Percentiles rank a stretch among this genome's conserved stretches.
These are phyloP conservation scores for Alternaria metachromatica DNA, from an alignment of 2,329 filamentous ascomycete species.

Conservation along the genomic window DNA sequence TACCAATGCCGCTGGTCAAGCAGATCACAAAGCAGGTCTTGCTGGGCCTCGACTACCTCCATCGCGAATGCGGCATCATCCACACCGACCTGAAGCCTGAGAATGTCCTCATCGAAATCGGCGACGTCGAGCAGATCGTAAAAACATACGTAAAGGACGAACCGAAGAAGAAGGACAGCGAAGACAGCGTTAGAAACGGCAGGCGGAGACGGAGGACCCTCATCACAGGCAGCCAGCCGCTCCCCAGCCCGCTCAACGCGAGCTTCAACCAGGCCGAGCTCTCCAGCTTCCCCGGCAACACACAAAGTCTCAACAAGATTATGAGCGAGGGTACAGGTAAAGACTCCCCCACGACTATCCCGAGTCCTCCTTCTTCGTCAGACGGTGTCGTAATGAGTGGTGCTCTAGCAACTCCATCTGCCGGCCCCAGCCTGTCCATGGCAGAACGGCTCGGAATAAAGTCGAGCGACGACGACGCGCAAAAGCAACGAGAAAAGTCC, in stretches of 20 bases:
- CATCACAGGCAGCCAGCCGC: constrained; percentile 94
- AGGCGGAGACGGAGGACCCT: constrained; percentile 87
- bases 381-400: constrained; percentile 62
- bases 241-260: constrained; percentile 92
- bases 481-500: constrained; percentile 89
- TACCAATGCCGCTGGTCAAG: constrained; percentile 95
- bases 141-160: constrained; percentile 93
- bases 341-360: constrained; percentile 51
- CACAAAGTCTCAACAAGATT: constrained; percentile 82
- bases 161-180: constrained; percentile 67
- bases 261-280: constrained; percentile 84
- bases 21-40: constrained; percentile 99
- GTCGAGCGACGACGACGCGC: constrained; percentile 60
- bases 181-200: constrained; percentile 92
- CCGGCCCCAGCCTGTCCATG: constrained; percentile 61
- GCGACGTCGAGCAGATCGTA: constrained; percentile 97
- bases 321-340: constrained; percentile 74
- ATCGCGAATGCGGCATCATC: constrained; percentile 98
- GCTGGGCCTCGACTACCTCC: constrained; percentile 92
- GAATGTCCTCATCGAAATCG: constrained; percentile 98
- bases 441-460: constrained; percentile 63
- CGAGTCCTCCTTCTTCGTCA: constrained; percentile 49
- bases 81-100: constrained; percentile 98
- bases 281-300: constrained; percentile 62
- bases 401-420: constrained; percentile 59